Conservation (phyloP, 768 basidiomycete species). For the Scleroderma citrinum region DNA sequence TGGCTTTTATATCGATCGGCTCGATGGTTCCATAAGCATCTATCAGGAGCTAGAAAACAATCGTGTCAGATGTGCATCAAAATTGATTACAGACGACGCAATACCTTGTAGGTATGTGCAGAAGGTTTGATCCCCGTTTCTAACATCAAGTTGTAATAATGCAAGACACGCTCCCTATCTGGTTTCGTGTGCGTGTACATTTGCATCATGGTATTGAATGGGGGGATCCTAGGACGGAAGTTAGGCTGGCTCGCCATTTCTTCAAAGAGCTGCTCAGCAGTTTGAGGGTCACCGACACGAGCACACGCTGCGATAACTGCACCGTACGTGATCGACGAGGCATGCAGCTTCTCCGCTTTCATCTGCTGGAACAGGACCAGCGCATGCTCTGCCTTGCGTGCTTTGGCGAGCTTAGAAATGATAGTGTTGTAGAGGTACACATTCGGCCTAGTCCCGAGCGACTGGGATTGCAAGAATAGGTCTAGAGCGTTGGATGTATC, state of each 20-base stretch:
- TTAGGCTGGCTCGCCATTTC: conserved; percentile 74
- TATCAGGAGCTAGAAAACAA: conserved; percentile 60
- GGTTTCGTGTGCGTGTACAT: conserved; percentile 89
- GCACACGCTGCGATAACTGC: conserved; percentile 92
- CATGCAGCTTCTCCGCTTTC: conserved; percentile 53
- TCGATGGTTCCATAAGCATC: conserved; percentile 85
- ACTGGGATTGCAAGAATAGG: conserved; percentile 74
- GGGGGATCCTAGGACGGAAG: conserved; percentile 87
- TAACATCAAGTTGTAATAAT: conserved; percentile 66
- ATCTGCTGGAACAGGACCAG: conserved; percentile 85
- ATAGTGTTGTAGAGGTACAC: conserved; percentile 94
- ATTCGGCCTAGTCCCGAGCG: conserved; percentile 66
- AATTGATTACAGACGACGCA: conserved; percentile 5
- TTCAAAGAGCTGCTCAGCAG: conserved; percentile 76
- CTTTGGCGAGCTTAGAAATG: conserved; percentile 92
- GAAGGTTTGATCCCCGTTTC: conserved; percentile 63
- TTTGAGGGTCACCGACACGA: conserved; percentile 79
- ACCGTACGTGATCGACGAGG: conserved; percentile 90
- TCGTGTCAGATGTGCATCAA: background rate
- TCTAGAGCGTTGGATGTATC: conserved; percentile 84
- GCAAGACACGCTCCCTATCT: conserved; percentile 67
- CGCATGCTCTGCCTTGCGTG: conserved; percentile 87
- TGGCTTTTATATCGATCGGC: conserved; percentile 65
- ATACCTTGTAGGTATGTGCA: conserved; percentile 90
- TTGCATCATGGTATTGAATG: conserved; percentile 99